A percentile compares a stretch with the other conserved stretches of the same genome.
Evolutionary conservation across 1,284 basidiomycete genomes (phyloP).

Genomic region (Filobasidium uniguttulatum): DNA sequence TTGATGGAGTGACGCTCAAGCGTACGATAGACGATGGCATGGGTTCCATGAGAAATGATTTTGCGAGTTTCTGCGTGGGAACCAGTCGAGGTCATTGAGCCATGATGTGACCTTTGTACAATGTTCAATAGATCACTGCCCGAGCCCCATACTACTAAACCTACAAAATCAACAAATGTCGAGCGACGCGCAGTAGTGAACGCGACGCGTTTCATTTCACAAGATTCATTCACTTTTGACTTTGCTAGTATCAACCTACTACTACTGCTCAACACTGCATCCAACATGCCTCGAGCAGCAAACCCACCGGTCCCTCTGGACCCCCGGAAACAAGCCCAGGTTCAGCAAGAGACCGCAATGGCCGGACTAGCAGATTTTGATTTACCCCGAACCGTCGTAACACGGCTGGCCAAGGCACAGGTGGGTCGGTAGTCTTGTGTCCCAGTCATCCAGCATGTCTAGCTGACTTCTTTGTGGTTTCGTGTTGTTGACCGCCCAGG

Average conservation of each 20-base stretch:
- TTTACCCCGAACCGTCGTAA: constrained; percentile 62
- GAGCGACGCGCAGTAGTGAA: too few relatives aligned
- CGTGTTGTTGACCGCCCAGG: constrained; percentile 37
- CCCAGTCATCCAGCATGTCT: constrained; percentile 18
- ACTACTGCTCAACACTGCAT: neutral
- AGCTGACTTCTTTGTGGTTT: neutral
- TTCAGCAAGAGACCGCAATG: neutral
- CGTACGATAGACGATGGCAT: constrained; percentile 1
- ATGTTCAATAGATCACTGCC: too few relatives aligned
- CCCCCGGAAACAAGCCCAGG: neutral
- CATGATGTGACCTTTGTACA: too few relatives aligned
- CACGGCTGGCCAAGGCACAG: constrained; percentile 60
- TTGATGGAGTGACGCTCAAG: too few relatives aligned
- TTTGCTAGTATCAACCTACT: neutral
- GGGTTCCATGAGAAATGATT: too few relatives aligned
- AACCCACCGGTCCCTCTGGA: neutral
- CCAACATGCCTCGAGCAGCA: neutral
- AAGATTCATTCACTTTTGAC: too few relatives aligned
- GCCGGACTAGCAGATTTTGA: constrained; percentile 62
- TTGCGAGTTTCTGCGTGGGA: too few relatives aligned
- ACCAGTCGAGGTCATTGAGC: too few relatives aligned
- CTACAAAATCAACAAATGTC: too few relatives aligned
- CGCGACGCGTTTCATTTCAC: too few relatives aligned
- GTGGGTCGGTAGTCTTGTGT: constrained; percentile 41
- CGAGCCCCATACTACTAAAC: too few relatives aligned